Evolutionary conservation across 768 basidiomycete genomes (phyloP).

Genomic region (Crepidotus variabilis): DNA sequence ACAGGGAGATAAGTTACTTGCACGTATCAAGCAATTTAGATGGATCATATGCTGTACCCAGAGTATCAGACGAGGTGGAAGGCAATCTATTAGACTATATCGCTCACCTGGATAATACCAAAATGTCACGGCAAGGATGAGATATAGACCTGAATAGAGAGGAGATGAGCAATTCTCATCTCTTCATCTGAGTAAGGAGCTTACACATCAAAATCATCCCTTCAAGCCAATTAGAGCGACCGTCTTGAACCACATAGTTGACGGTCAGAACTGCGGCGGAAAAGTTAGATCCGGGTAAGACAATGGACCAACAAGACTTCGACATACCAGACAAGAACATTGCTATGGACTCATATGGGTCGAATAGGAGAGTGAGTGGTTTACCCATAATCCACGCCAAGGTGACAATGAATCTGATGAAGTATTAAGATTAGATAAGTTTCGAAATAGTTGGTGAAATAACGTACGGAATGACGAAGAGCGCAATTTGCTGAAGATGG

Average conservation of each 20-base stretch:
- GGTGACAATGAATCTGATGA: slow-evolving; percentile 61
- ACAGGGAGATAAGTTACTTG: slow-evolving; percentile 7
- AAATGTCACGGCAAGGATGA: slow-evolving; percentile 68
- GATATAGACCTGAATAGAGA: slow-evolving; percentile 49
- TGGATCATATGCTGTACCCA: slow-evolving; percentile 25
- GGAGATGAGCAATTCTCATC: not conserved
- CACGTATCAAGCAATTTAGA: slow-evolving; percentile 25
- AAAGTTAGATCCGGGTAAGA: not conserved
- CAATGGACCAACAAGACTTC: slow-evolving; percentile 5
- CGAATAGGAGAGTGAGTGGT: slow-evolving; percentile 78
- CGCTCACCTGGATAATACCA: slow-evolving; percentile 53
- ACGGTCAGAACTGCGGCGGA: slow-evolving; percentile 67
- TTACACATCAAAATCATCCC: slow-evolving; percentile 51
- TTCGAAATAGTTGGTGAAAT: not conserved
- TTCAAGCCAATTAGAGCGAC: slow-evolving; percentile 82
- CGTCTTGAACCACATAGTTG: slow-evolving; percentile 78
- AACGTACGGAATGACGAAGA: slow-evolving; percentile 80
- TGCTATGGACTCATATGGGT: slow-evolving; percentile 81
- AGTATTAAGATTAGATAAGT: not conserved
- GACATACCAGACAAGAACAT: slow-evolving; percentile 40
- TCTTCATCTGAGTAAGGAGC: not conserved
- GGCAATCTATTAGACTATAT: not conserved
- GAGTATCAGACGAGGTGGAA: not conserved
- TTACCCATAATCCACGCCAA: slow-evolving; percentile 83
- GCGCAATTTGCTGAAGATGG: slow-evolving; percentile 63